Evolutionary conservation across 2,329 filamentous ascomycete genomes (phyloP), one percentile per base, ranked within the genome.

Genomic region (Aspergillus pseudonomiae): DNA sequence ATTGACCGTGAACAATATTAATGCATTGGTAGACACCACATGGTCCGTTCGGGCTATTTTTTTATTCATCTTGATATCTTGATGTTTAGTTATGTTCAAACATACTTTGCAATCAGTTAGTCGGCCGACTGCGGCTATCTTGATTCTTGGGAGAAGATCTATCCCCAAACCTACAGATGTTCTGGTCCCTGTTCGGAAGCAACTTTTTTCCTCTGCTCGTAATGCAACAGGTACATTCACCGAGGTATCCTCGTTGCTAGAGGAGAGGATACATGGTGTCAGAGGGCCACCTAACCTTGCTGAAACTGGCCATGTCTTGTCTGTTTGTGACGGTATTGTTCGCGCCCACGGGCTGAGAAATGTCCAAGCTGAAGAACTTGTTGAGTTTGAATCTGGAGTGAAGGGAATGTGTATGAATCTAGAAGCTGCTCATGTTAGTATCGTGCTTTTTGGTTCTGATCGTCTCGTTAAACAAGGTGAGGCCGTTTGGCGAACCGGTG

Each of bases 331-430:
- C 87, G 95, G 95, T 96, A 99, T 99, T 81, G 95, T 95, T 82
- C 94, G 95, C 94, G 94, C 99, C 76, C 94, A 99, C 85, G 95
- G 95, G 81, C 94, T 99, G 93, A 92, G 89, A 91, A 99, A 99
- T 83, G 95, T 99, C 85, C 95, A 99, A 89, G 94, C 95, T 77
- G 95, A 99, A 86, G 95, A 99, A 88, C 91, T 99, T 82, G 95
- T 99, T 81, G 95, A 99, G 94, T 97, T 99, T 87, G 93, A 95
- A 78, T 99, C 95, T 72, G 95, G 95, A 83, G 95, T 98, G 85
- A 98, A 97, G 91, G 95, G 95, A 84, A 99, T 99, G 95, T 98
- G 94, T 92, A 98, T 99, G 94, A 99, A 99, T 92, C 90, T 99
- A 85, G 95, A 99, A 87, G 95, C 95, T 84, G 95, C 94, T 83